Base-by-base conservation (phyloP, 495 filamentous ascomycete genomes). In the Penicillium subrubescens region DNA sequence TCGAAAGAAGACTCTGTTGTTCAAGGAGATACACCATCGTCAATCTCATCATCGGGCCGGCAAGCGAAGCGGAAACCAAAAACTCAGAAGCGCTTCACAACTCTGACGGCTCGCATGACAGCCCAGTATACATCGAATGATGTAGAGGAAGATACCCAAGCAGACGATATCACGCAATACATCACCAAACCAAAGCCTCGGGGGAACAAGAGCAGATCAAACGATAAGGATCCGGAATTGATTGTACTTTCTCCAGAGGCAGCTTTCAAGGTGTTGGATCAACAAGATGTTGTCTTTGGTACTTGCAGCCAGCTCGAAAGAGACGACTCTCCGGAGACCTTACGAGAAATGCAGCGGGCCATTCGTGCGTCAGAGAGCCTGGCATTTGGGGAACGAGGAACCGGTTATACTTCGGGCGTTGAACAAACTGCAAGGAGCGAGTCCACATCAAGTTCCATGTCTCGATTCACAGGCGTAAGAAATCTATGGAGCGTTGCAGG, bases 221-320 rank as follows among this genome's bases (percentile, higher is more conserved):
- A 75, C 66, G 59, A 74, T 17, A 72, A 80, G 62, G 66, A 72
- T 56, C 50, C 82, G 23, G 46, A 65, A 25, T 75, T 72, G 67
- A 82, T 87, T 5, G 75, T 96, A 8, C 81, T 93, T 33, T 92
- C 92, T 4, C 94, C 94, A 2, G 80, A 81, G 57, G 87, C 87
- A 44, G 94, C 93, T 19, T 71, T 87, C 48, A 86, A 86, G 62
- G 83, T 87, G 64, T 77, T 90, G n/a, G 80, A 88, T 5, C 79
- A 85, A 8, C 94, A 96, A 71, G 88, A 94, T 64, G 89, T 97
- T 64, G 76, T 97, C 2, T 98, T 98, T 74, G 94, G 94, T 17
- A 97, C 93, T 1, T 96, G 90, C 19, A 97, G 94, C 75, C 94
- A 98, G 73, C 78, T 98, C 19, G 90, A 90, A 53, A 81, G 82